These are phyloP conservation scores for Poteriospumella lacustris DNA, from an alignment of 108 stramenopile genomes.

Conservation along the genomic window DNA sequence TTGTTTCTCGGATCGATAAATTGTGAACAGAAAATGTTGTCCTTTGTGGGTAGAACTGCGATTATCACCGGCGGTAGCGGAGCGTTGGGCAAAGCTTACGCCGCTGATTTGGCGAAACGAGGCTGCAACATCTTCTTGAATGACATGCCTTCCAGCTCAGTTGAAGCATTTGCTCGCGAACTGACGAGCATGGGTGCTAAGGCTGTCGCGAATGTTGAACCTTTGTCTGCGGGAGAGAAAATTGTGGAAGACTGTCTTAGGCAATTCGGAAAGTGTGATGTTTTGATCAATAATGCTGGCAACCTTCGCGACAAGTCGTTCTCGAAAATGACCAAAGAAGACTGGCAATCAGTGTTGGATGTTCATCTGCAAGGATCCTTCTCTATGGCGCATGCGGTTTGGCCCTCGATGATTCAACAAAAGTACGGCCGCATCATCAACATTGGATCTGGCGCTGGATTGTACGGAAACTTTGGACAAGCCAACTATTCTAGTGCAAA, in stretches of 20 bases:
- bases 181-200: constrained; percentile 31
- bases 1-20: too few species aligned
- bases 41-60: background rate
- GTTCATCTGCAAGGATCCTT: constrained; percentile 44
- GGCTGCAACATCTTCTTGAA: background rate
- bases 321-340: constrained; percentile 40
- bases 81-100: background rate
- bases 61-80: background rate
- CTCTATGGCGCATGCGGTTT: constrained; percentile 33
- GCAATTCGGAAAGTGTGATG: constrained; percentile 31
- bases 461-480: constrained; percentile 49
- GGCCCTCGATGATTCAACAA: constrained; percentile 37
- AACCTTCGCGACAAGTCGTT: constrained; percentile 43
- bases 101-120: background rate
- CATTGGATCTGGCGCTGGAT: constrained; percentile 33
- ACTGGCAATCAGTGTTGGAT: constrained; percentile 37
- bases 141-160: background rate
- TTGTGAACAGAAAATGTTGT: too few species aligned
- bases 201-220: constrained; percentile 34
- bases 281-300: constrained; percentile 48
- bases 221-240: constrained; percentile 29
- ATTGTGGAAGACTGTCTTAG: constrained; percentile 35
- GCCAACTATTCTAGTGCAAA: constrained; percentile 32
- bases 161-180: constrained; percentile 32
- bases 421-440: constrained; percentile 44